Percentiles rank a stretch among this genome's conserved stretches.
phyloP scores from a whole-genome alignment of 2,329 filamentous ascomycete genomes.

The Pseudocercospora fijiensis region DNA sequence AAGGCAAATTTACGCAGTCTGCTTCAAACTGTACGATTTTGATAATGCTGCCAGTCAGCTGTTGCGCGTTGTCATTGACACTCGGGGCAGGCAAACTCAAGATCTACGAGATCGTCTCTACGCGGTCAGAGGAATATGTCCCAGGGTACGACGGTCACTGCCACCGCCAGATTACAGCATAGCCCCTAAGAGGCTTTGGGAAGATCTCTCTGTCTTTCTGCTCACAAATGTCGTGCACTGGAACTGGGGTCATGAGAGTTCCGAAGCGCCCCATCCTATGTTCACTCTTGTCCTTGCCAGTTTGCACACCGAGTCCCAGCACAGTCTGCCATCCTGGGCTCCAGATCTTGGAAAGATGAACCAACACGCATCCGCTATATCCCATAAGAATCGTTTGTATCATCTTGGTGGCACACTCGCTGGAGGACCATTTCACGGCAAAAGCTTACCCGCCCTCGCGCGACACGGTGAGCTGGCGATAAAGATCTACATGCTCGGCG shows the following conservation, averaged over 20 bases:
- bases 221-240: not conserved
- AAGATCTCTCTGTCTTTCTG: not conserved
- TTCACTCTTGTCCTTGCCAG: not conserved
- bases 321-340: not conserved
- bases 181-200: not conserved
- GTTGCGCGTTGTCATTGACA: not conserved
- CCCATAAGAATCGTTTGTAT: not conserved
- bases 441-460: not conserved
- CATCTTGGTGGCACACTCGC: not conserved
- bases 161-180: not conserved
- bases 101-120: not conserved
- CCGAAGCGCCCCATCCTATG: not conserved
- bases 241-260: not conserved
- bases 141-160: not conserved
- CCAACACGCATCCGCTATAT: not conserved
- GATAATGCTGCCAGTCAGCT: not conserved
- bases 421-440: not conserved
- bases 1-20: not conserved
- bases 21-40: too few species aligned
- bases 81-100: not conserved
- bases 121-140: not conserved
- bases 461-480: not conserved
- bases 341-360: not conserved
- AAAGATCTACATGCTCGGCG: not conserved
- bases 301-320: not conserved